A percentile compares a stretch with the other conserved stretches of the same genome.
phyloP scores from a whole-genome alignment of 352 stramenopile genomes.

The Thraustochytrium striatum region DNA sequence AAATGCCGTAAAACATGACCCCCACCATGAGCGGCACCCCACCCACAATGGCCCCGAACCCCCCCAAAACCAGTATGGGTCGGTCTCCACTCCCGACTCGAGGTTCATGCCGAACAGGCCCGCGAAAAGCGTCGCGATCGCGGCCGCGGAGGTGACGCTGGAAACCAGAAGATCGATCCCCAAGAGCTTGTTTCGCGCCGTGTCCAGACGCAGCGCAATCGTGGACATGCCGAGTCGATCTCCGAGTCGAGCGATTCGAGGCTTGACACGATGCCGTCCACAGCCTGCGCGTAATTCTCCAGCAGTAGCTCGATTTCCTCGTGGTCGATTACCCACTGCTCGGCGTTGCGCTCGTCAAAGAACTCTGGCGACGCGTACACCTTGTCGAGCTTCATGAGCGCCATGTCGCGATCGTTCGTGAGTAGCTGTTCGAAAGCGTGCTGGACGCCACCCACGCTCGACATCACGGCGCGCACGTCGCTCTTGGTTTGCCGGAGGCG shows the following conservation, averaged over 20 bases:
- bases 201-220: constrained; percentile 44
- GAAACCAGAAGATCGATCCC: constrained; percentile 49
- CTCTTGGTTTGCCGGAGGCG: constrained; percentile 45
- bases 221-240: constrained; percentile 46
- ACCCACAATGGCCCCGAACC: constrained; percentile 18
- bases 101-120: constrained; percentile 53
- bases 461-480: constrained; percentile 6
- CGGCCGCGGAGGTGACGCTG: constrained; percentile 6
- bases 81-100: constrained; percentile 8
- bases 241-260: constrained; percentile 20
- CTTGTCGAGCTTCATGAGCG: constrained; percentile 49
- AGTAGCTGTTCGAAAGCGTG: constrained; percentile 46
- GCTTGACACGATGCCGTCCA: constrained; percentile 32
- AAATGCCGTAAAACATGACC: constrained; percentile 39
- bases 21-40: not conserved
- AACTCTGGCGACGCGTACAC: constrained; percentile 25
- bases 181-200: constrained; percentile 49
- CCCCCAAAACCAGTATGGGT: constrained; percentile 4
- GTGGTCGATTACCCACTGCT: constrained; percentile 44
- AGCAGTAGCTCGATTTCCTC: constrained; percentile 52
- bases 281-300: constrained; percentile 49
- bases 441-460: constrained; percentile 33
- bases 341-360: constrained; percentile 25
- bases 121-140: constrained; percentile 33
- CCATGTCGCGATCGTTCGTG: constrained; percentile 52